Evolutionary conservation across 2,329 filamentous ascomycete genomes (phyloP), one percentile per base, ranked within the genome.

Genomic region (Fonsecaea nubica): DNA sequence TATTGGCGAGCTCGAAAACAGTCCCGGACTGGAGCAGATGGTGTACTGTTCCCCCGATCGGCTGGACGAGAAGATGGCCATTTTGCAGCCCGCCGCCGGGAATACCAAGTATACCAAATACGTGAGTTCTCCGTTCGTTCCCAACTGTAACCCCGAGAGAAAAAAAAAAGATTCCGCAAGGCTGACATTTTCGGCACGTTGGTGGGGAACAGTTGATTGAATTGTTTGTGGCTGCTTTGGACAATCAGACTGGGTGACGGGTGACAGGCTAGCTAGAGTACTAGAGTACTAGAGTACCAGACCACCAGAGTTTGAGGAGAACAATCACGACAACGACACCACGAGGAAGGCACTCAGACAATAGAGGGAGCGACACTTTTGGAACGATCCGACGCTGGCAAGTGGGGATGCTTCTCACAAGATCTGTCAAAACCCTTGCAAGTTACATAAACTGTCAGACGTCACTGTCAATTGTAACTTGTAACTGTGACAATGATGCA

Each of bases 61-160:
- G 3, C 25, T 50, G 18, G 45, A 50, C 45, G 45, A 50, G 45
- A 25, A 50, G 45, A 50, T 50, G 45, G 45, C 45, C 25, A 50
- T 50, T 50, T 10, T 50, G 45, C 45, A 50, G 45, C 45, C 7
- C 10, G 45, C 45, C 13, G 45, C 45, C 25, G 45, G 45, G 45
- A 25, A 50, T 18, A 45, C 40, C 15, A 18, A 18, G 15, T 45
- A 45, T 18, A 45, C 40, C 3, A 45, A 18, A 45, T 18, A 45
- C 18, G 40, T 45, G 40, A 45, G 40, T 45, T 21, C 25, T 25
- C 25, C 2, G 1, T 25, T 25, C 25, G 2, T 25, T 25, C 25
- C 25, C 25, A 25, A 25, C 25, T 25, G 25, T 25, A 25, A 25
- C 25, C 25, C 25, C 25, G 25, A 25, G 25, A 25, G 25, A 25